Evolutionary conservation across 805 yeast genomes (phyloP), one percentile per base, ranked within the genome.

Genomic region (Candida vaughaniae): DNA sequence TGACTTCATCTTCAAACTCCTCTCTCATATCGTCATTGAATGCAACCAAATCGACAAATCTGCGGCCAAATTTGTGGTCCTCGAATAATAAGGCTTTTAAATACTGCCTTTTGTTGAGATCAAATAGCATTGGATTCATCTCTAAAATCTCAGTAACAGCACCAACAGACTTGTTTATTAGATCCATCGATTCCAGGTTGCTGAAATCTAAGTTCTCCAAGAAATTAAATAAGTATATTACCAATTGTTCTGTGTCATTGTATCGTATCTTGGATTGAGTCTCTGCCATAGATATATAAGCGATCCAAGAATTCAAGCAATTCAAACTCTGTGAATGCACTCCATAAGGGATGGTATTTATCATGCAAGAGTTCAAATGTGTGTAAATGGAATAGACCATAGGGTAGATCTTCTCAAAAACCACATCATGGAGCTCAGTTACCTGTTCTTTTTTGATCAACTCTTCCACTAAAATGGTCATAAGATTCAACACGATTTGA

Each of bases 381-480:
- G 49, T 39, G 36, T 41, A 55, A n/a, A 54, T 37, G 9, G 30
- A 14, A 11, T 41, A 29, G 2, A 37, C 36, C 12, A 20, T 16
- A 4, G 33, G 33, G n/a, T 11, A 37, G 8, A 38, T 20, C 20
- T 29, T 25, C 10, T 39, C 38, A 19, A 64, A 69, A 1, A 78
- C 56, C 1, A 49, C 30, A 12, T 56, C 51, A 47, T 78, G 79
- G 11, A 74, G 39, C 3, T 53, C 52, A 2, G 52, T 39, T 1
- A 58, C 41, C 39, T 38, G 39, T 47, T 44, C 64, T 42, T 51
- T 52, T 42, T 71, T 75, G 22, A 62, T 48, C 8, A 74, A 47
- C 36, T 80, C 85, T 45, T 79, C 85, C 1, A 68, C 71, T 0
- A 77, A 40, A 6, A 73, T 74, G 9, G 79, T 63, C 22, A 33